Conservation (phyloP, 2,329 filamentous ascomycete genomes). For the Ceratocystis ficicola region DNA sequence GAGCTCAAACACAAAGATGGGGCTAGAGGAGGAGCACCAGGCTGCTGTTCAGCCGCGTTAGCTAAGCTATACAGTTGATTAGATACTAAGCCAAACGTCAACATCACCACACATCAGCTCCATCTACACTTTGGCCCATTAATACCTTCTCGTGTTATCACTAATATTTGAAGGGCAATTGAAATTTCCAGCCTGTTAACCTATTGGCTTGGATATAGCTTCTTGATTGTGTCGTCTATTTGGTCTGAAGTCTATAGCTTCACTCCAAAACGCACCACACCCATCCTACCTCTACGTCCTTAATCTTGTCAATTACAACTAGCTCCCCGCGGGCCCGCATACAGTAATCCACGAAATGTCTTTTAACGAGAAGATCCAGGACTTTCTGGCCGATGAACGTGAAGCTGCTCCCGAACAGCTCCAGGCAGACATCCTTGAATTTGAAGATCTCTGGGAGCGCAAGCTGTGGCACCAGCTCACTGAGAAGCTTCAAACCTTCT, state of each 20-base stretch:
- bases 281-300: not conserved
- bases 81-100: slow-evolving; percentile 13
- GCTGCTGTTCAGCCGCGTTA: slow-evolving; percentile 33
- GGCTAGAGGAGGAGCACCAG: slow-evolving; percentile 26
- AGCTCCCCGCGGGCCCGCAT: not conserved
- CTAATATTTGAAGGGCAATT: too few relatives aligned
- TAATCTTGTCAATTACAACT: not conserved
- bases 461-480: slow-evolving; percentile 99
- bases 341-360: slow-evolving; percentile 16
- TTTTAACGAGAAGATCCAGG: slow-evolving; percentile 64
- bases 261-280: not conserved
- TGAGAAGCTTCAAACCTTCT: slow-evolving; percentile 76
- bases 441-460: slow-evolving; percentile 95
- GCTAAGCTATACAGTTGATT: slow-evolving; percentile 9
- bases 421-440: slow-evolving; percentile 75
- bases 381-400: slow-evolving; percentile 84
- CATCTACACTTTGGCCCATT: too few relatives aligned
- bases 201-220: not conserved
- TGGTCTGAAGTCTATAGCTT: not conserved
- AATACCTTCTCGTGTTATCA: too few relatives aligned
- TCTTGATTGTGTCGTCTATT: not conserved
- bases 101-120: not conserved
- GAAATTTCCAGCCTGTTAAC: not conserved
- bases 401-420: slow-evolving; percentile 78
- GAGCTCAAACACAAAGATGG: not conserved